phyloP scores from a whole-genome alignment of 1,284 basidiomycete species.

The Pseudozyma sp. region DNA sequence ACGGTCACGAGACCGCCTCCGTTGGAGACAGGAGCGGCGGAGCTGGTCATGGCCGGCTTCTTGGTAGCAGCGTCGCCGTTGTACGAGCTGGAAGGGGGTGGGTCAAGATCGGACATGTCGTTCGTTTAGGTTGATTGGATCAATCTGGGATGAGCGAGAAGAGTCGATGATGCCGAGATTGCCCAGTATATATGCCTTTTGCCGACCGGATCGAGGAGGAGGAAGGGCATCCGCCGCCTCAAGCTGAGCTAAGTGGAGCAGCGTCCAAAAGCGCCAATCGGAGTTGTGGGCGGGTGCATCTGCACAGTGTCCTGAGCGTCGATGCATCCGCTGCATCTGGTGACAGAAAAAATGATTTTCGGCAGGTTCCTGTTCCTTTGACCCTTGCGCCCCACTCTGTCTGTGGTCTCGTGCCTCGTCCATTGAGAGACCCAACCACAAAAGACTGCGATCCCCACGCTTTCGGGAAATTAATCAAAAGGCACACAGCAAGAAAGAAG shows the following conservation, averaged over 20 bases:
- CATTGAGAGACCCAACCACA: too few species aligned
- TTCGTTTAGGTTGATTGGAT: background rate
- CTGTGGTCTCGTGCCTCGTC: background rate
- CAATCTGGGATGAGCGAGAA: too few species aligned
- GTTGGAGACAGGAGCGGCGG: constrained; percentile 7
- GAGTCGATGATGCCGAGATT: background rate
- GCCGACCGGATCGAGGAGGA: constrained; percentile 1
- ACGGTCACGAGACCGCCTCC: constrained; percentile 70
- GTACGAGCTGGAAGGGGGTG: constrained; percentile 11
- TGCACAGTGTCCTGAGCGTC: background rate
- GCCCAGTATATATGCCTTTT: constrained; percentile 12
- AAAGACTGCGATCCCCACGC: too few species aligned
- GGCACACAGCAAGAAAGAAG: too few species aligned
- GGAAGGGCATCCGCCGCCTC: background rate
- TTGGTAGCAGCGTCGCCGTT: constrained; percentile 15
- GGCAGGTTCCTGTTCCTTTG: background rate
- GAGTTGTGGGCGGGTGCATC: background rate
- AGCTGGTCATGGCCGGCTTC: constrained; percentile 15
- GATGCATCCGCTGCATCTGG: background rate
- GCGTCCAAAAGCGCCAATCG: constrained; percentile 2
- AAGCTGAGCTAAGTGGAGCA: constrained; percentile 19
- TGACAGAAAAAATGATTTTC: background rate
- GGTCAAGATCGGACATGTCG: constrained; percentile 21
- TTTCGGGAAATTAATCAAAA: too few species aligned
- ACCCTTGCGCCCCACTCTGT: too few species aligned